Evolutionary conservation across 352 stramenopile species (phyloP), one percentile per base, ranked within the genome.

Genomic region (Phytophthora pseudosyringae): DNA sequence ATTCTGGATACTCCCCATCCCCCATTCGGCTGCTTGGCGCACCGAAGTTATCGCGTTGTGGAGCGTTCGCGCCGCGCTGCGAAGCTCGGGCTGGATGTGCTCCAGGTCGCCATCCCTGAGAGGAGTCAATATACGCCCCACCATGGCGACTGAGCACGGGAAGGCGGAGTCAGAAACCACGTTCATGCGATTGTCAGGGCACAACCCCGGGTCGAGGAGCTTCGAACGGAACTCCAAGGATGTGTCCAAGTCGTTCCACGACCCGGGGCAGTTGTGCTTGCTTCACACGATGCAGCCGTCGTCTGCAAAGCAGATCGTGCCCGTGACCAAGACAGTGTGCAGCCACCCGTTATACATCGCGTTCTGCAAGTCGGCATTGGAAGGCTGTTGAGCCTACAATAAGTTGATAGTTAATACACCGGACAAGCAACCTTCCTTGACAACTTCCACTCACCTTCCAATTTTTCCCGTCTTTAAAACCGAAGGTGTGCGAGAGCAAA

Each of bases 401-500:
- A 13, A 16, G 45, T 4, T 25, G n/a, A 9, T 35, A 35, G 11
- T 52, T 39, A 43, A 21, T 43, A 52, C 9, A 10, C 18, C 12
- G 8, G 25, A 28, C 13, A 16, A 40, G n/a, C 45, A 21, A 21
- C 36, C 5, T 11, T 13, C 3, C 6, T 25, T 15, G 44, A 13
- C 47, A 55, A 21, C 33, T 57, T 35, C 25, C 25, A 8, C 32
- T 2, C 16, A 61, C 39, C 53, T 35, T 39, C 7, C 45, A 38
- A 31, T 62, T 62, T 26, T 53, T 59, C 1, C 54, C 40, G 21
- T 47, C 41, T 5, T 53, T 62, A 26, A 64, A 55, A 13, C 56
- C 15, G 69, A 73, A 47, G 3, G 33, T 62, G 60, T 81, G 13
- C 70, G 61, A 28, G 60, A 53, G 41, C 35, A 53, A 44, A 18